Evolutionary conservation across 805 yeast species (phyloP), one percentile per base, ranked within the genome.

Genomic region (Maudiozyma pseudohumilis): DNA sequence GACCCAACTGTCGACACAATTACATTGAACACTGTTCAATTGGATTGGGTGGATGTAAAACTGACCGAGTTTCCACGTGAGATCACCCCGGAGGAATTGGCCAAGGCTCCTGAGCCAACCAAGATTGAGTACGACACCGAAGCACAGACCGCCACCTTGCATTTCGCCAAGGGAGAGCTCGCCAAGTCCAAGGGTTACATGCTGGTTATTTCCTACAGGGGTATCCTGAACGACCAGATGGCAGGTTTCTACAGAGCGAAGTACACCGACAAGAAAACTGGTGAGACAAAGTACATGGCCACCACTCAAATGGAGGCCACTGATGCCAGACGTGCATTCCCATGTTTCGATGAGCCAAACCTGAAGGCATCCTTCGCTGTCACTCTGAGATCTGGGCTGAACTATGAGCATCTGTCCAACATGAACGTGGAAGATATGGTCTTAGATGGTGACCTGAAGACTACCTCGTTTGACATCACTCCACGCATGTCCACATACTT

Each of bases 281-380:
- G 51, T 21, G 50, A 48, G 36, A 43, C 44, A 6, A 52, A 46
- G 38, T 46, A 47, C 27, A 53, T 52, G 57, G 47, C 54, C 21
- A 51, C 59, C 9, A 53, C 60, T 15, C 58, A 55, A 40, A 74
- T 80, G 75, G 86, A 80, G 62, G 77, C 87, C 25, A 77, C 85
- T 24, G 87, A 79, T 60, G 78, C 84, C 53, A 75, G 87, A 49
- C 69, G 80, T 40, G 85, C 87, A 5, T 80, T 80, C 70, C 87
- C 87, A 15, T 77, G 77, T 51, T 75, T 75, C 47, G 87, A 80
- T 56, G 84, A 80, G 59, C 86, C 87, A 7, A 68, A 75, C 33
- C 65, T 75, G 38, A 80, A 80, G 61, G 83, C 86, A 33, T 69
- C 74, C 36, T 80, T 76, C 47, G 74, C 70, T 42, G 69, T 80